phyloP scores from a whole-genome alignment of 2,329 filamentous ascomycete species.

The Colletotrichum viniferum region DNA sequence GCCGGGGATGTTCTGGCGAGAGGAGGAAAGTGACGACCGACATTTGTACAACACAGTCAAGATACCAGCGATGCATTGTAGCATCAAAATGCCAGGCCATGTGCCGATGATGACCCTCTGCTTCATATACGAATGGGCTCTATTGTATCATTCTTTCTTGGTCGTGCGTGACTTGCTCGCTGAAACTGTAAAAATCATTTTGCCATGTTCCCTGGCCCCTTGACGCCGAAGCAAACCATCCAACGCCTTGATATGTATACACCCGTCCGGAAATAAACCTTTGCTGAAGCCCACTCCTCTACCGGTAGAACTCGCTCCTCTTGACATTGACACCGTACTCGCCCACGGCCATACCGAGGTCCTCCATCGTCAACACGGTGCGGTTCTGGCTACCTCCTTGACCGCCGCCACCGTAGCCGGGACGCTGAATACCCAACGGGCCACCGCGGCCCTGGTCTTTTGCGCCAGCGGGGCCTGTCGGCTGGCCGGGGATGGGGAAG shows the following conservation, averaged over 20 bases:
- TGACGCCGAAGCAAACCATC: constrained; percentile 13
- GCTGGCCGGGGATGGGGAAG: constrained; percentile 68
- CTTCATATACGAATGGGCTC: not conserved
- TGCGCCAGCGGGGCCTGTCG: constrained; percentile 57
- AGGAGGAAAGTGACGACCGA: not conserved
- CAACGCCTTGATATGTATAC: constrained; percentile 16
- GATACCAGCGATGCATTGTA: constrained; percentile 18
- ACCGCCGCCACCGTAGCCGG: constrained; percentile 85
- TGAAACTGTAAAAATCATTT: not conserved
- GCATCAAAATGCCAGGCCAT: not conserved
- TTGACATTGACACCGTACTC: constrained; percentile 99
- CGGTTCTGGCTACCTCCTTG: constrained; percentile 87
- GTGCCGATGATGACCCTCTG: constrained; percentile 6
- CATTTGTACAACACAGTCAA: constrained; percentile 16
- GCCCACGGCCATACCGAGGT: constrained; percentile 95
- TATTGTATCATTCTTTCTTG: not conserved
- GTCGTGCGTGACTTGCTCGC: not conserved
- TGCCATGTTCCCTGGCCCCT: not conserved
- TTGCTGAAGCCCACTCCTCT: constrained; percentile 7
- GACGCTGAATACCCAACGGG: constrained; percentile 74
- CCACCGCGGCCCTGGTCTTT: constrained; percentile 64
- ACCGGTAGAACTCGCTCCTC: constrained; percentile 95
- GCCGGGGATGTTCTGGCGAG: not conserved
- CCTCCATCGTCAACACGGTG: constrained; percentile 98
- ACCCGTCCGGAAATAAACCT: not conserved